These are phyloP conservation scores for Boletus huronensis DNA, from an alignment of 768 basidiomycete genomes.

Conservation along the genomic window DNA sequence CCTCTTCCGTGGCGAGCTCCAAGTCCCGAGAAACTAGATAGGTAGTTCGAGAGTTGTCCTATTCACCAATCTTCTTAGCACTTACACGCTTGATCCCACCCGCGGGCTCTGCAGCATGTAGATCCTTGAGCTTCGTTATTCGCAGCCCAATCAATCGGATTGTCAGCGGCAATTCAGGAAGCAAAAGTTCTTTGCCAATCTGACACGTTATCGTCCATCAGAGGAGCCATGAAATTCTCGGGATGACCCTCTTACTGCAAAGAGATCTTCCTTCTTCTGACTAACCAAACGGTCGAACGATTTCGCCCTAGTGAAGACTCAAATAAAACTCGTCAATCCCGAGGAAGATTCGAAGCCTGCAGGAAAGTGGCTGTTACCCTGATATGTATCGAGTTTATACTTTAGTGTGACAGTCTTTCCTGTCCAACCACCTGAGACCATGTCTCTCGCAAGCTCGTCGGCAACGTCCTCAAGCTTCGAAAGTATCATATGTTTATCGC, in stretches of 20 bases:
- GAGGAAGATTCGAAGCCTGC: background rate
- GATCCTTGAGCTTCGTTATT: constrained; percentile 85
- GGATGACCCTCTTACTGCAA: constrained; percentile 48
- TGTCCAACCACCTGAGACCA: constrained; percentile 74
- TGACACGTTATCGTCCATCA: constrained; percentile 29
- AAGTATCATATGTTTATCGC: constrained; percentile 63
- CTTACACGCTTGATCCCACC: constrained; percentile 73
- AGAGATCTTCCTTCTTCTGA: constrained; percentile 71
- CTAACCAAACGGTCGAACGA: constrained; percentile 75
- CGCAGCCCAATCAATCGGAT: constrained; percentile 86
- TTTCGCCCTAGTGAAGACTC: constrained; percentile 80
- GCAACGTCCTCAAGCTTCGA: constrained; percentile 79
- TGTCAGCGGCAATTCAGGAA: constrained; percentile 73
- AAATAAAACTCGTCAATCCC: constrained; percentile 7
- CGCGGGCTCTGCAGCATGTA: constrained; percentile 43
- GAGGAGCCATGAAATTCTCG: background rate
- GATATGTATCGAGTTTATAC: constrained; percentile 88
- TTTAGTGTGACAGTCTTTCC: constrained; percentile 90
- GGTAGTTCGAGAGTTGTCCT: background rate
- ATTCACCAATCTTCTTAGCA: background rate
- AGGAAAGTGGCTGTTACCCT: constrained; percentile 45
- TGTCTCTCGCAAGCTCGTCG: constrained; percentile 75
- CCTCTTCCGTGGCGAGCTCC: constrained; percentile 39
- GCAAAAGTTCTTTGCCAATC: constrained; percentile 79
- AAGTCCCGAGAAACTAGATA: constrained; percentile 56